Base-by-base conservation (phyloP, 352 stramenopile genomes). In the Pythium dissotocum region DNA sequence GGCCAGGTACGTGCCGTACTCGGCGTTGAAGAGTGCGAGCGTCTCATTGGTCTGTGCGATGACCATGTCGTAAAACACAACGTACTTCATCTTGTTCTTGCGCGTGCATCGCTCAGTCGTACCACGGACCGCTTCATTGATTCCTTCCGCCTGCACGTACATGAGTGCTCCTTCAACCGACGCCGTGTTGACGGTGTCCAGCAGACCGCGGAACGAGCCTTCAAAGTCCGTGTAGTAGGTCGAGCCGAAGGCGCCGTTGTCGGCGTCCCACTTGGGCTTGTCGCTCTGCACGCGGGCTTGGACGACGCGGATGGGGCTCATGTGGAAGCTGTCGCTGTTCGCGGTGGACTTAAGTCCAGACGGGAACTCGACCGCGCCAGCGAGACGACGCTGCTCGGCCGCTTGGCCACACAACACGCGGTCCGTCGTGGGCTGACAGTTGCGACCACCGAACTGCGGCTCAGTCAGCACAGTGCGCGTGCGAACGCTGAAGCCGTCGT, bases 141-240 rank as follows among this genome's bases (percentile, higher is more conserved):
- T 94, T 40, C 83, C 76, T 64, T 96, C 88, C 6, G 87, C 84
- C 69, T 95, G 87, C 40, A 96, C 82, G 74, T 94, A 96, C 85
- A 94, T 95, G 48, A 96, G 83, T 33, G 86, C 78, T 13, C 88
- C 88, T 60, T 94, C 87, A 8, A 96, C 83, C 0, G 75, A 87
- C 9, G 87, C 88, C 30, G 82, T 86, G 70, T 95, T 96, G 28
- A 92, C 86, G 24, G 78, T 88, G 72, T 97, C 88, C 67, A 95
- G 80, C 9, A 79, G 79, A 8, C 75, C 84, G 14, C 77, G 62
- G 67, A 80, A 95, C 16, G 70, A 77, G 5, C 76, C 74, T 18
- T 68, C 75, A 54, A 85, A 75, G 35, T 85, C 49, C 36, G 35
- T 78, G 70, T 86, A 85, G 71, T 81, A 88, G 14, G 71, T 75